Evolutionary conservation across 2,329 filamentous ascomycete genomes (phyloP).

Genomic region (Pyrenophora teres): DNA sequence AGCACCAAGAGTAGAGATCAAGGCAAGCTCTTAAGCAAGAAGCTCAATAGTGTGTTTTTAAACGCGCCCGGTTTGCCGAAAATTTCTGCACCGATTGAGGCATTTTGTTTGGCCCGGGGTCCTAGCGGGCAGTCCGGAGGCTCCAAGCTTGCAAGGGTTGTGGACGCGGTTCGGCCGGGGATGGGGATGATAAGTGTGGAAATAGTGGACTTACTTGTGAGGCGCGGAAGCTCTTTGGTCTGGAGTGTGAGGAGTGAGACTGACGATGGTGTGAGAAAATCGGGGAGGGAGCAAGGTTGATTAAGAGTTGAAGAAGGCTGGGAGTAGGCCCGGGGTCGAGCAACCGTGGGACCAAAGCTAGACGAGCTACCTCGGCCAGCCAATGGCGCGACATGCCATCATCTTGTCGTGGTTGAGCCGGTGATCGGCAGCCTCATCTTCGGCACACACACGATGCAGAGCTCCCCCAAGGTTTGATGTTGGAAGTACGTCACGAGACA

Average conservation of each 20-base stretch:
- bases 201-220: slow-evolving; percentile 32
- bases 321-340: no score
- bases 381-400: slow-evolving; percentile 15
- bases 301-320: no score
- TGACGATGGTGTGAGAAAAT: slow-evolving; percentile 5
- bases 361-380: slow-evolving; percentile 12
- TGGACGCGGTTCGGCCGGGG: slow-evolving; percentile 28
- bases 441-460: not conserved
- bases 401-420: slow-evolving; percentile 8
- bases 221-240: slow-evolving; percentile 13
- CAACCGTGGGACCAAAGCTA: no score
- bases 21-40: slow-evolving; percentile 21
- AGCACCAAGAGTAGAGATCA: slow-evolving; percentile 30
- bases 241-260: no score
- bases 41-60: slow-evolving; percentile 34
- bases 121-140: slow-evolving; percentile 35
- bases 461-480: no score
- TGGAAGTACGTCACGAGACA: no score
- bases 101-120: slow-evolving; percentile 44
- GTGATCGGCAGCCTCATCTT: slow-evolving; percentile 4
- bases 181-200: slow-evolving; percentile 19
- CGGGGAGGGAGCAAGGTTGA: no score
- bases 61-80: slow-evolving; percentile 38
- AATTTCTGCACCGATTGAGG: slow-evolving; percentile 44
- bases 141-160: slow-evolving; percentile 25